Base-by-base conservation (phyloP, 345 rosid species). In the Cochlearia excelsa region DNA sequence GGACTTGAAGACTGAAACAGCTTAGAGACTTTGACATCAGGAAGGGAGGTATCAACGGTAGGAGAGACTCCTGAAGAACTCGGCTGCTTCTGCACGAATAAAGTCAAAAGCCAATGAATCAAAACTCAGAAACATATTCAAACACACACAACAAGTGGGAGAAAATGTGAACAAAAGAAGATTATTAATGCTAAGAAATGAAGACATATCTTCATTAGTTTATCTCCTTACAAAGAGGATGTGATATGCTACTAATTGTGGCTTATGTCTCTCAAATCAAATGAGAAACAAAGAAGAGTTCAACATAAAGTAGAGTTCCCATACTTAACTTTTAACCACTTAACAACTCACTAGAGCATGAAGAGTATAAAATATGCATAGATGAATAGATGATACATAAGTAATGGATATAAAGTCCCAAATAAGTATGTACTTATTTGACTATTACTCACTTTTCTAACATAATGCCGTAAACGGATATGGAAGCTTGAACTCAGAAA, bases 1-100 rank as follows among this genome's bases (percentile, higher is more conserved):
- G 93, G 87, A 64, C 88, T 83, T 57, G 83, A 75, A 60, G 86
- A 76, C 61, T 70, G 83, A 26, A 81, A 81, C 10, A 34, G 70
- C 46, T 30, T 68, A 8, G 74, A 61, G 67, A 69, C 78, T 76
- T 82, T 83, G 75, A 65, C 68, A 38, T 72, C 74, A 41, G 59
- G 65, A 49, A 79, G 44, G 39, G 61, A 57, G 61, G 34, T 62
- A 26, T 67, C 72, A 59, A 77, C 52, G 56, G 71, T 45, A 9
- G 82, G 75, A 35, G 80, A 71, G 53, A 79, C 67, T 59, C 77
- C 80, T 6, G 61, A 63, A 59, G 65, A 54, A 49, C 75, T 59
- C 10, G 71, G 75, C 44, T 39, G 73, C 53, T 67, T 72, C 45
- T 76, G 77, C 55, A 75, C 53, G 70, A 73, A 77, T 37, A 68